These are phyloP conservation scores for Setomelanomma holmii DNA, from an alignment of 2,329 filamentous ascomycete genomes.

Conservation along the genomic window DNA sequence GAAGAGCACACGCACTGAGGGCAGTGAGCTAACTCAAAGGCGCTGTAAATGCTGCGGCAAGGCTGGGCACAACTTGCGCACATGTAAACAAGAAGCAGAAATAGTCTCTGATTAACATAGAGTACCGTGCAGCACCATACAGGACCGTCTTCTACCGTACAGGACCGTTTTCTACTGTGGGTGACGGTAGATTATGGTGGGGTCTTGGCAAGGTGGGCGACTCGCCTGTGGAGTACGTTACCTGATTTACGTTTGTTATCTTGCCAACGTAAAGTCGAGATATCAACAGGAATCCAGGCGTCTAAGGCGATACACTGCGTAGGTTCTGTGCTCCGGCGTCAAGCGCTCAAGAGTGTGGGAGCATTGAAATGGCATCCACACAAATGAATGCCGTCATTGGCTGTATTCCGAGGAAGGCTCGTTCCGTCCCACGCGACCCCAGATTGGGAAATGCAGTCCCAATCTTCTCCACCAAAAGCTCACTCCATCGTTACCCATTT, in stretches of 20 bases:
- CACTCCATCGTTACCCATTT: neutral
- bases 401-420: neutral
- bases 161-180: too few species aligned
- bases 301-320: neutral
- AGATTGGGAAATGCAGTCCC: neutral
- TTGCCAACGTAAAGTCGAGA: neutral
- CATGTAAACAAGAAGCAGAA: too few species aligned
- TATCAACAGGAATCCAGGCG: neutral
- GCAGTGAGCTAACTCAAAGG: too few species aligned
- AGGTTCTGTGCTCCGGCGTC: neutral
- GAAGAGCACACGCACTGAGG: too few species aligned
- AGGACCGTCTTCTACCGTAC: too few species aligned
- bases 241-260: neutral
- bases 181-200: too few species aligned
- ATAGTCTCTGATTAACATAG: too few species aligned
- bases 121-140: too few species aligned
- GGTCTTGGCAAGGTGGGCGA: too few species aligned
- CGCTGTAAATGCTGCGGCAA: too few species aligned
- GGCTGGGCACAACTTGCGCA: too few species aligned
- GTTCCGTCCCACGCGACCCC: constrained; percentile 1
- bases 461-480: neutral
- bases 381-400: neutral
- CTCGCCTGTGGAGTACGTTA: too few species aligned
- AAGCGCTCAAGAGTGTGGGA: neutral
- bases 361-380: neutral